Conservation (phyloP, 768 basidiomycete species). For the Trametes meyenii region DNA sequence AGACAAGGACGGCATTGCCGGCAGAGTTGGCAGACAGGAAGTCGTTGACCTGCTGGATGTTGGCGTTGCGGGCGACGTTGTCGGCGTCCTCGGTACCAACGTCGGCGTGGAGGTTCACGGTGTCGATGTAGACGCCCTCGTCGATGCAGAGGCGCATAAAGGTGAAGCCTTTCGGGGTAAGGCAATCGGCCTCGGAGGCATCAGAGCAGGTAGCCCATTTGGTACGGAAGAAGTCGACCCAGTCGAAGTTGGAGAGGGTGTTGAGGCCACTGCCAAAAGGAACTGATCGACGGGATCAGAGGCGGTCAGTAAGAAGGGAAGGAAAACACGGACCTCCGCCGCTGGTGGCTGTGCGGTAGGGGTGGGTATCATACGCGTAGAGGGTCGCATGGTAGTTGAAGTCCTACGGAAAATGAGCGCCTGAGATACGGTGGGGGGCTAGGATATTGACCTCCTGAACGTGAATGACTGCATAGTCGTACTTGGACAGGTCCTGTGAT, state of each 20-base stretch:
- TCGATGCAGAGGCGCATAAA: conserved; percentile 11
- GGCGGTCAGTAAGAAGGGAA: not conserved
- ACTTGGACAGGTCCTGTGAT: not conserved
- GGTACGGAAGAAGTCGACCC: conserved; percentile 8
- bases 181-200: conserved; percentile 9
- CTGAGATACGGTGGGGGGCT: too few relatives aligned
- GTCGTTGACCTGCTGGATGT: conserved; percentile 7
- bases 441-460: conserved; percentile 4
- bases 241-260: conserved; percentile 10
- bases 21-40: not conserved
- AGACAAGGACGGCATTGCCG: conserved; percentile 6
- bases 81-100: conserved; percentile 11
- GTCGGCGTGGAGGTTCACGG: conserved; percentile 11
- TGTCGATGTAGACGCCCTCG: conserved; percentile 2
- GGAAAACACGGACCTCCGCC: not conserved
- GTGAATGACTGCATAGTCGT: conserved; percentile 6
- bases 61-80: conserved; percentile 8
- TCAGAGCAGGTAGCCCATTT: conserved; percentile 17
- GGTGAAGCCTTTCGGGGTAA: conserved; percentile 16
- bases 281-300: not conserved
- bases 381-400: conserved; percentile 14
- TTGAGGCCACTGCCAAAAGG: conserved; percentile 11
- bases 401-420: not conserved
- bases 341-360: conserved; percentile 11
- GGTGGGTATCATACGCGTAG: conserved; percentile 4